phyloP scores from a whole-genome alignment of 495 filamentous ascomycete species.

The Astrothelium macrocarpum region DNA sequence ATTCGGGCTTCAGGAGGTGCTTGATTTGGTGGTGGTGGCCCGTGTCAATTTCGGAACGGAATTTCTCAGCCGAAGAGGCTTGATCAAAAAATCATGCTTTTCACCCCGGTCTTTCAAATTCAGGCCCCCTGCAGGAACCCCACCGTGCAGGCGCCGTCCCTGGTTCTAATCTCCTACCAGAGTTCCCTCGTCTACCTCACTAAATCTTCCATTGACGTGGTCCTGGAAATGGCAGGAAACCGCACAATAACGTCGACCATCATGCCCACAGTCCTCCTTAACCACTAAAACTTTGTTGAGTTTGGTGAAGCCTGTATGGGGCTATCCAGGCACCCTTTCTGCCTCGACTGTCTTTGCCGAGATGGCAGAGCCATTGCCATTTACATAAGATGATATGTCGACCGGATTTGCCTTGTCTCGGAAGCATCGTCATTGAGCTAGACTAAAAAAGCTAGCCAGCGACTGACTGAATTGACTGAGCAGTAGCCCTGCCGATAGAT shows the following conservation, averaged over 20 bases:
- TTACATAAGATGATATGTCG: neutral
- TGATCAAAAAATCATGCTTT: no score
- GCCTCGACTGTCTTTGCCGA: neutral
- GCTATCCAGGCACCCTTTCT: neutral
- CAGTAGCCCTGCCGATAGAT: neutral
- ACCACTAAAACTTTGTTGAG: neutral
- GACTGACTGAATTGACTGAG: neutral
- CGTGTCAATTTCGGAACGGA: no score
- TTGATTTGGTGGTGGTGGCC: no score
- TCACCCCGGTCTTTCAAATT: no score
- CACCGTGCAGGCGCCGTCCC: no score
- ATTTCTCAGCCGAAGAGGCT: no score
- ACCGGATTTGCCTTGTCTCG: neutral
- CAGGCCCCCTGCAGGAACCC: no score
- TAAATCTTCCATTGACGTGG: conserved; percentile 10
- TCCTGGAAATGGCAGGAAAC: no score
- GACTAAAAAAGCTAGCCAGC: neutral
- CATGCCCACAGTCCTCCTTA: neutral
- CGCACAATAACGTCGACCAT: neutral
- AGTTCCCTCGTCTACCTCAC: neutral
- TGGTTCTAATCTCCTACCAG: no score
- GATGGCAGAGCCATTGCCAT: neutral
- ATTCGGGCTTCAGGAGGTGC: no score
- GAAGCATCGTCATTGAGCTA: neutral
- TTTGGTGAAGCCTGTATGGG: neutral